Evolutionary conservation across 2,329 filamentous ascomycete species (phyloP).

Genomic region (Cercospora zeina): DNA sequence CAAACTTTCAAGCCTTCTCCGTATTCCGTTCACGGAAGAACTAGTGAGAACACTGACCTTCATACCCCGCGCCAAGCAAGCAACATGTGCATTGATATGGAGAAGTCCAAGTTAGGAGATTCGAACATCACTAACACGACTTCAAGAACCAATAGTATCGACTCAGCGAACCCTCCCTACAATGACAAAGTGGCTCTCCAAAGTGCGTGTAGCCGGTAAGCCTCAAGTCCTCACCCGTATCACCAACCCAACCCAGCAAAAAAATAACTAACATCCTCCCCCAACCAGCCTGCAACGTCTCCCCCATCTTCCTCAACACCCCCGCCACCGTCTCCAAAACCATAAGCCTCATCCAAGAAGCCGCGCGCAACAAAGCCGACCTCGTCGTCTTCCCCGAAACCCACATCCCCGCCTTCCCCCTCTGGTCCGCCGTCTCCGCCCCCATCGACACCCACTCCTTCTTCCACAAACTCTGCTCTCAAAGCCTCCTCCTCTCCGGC

Average conservation of each 20-base stretch:
- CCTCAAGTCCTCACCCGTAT: neutral
- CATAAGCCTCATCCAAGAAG: slow-evolving; percentile 49
- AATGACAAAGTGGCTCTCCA: slow-evolving; percentile 32
- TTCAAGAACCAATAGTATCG: neutral
- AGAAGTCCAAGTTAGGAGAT: neutral
- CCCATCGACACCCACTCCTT: slow-evolving; percentile 55
- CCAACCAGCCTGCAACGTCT: slow-evolving; percentile 36
- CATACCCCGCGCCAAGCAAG: slow-evolving; percentile 18
- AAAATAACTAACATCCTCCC: slow-evolving; percentile 3
- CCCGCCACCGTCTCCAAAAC: slow-evolving; percentile 51
- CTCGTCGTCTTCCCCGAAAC: slow-evolving; percentile 58
- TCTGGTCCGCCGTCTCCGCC: slow-evolving; percentile 51
- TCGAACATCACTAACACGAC: neutral
- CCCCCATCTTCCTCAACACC: slow-evolving; percentile 53
- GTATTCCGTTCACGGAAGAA: neutral
- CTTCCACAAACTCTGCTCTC: slow-evolving; percentile 49
- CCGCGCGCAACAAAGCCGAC: slow-evolving; percentile 48
- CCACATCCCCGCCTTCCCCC: slow-evolving; percentile 56
- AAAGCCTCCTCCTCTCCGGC: slow-evolving; percentile 52
- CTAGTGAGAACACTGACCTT: too few species aligned
- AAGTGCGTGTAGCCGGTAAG: slow-evolving; percentile 32
- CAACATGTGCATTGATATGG: neutral
- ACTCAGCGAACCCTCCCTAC: neutral
- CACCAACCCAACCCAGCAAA: neutral
- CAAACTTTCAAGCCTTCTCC: neutral